A percentile compares a stretch with the other conserved stretches of the same genome.
phyloP scores from a whole-genome alignment of 352 stramenopile genomes.

The Phytophthora pini region DNA sequence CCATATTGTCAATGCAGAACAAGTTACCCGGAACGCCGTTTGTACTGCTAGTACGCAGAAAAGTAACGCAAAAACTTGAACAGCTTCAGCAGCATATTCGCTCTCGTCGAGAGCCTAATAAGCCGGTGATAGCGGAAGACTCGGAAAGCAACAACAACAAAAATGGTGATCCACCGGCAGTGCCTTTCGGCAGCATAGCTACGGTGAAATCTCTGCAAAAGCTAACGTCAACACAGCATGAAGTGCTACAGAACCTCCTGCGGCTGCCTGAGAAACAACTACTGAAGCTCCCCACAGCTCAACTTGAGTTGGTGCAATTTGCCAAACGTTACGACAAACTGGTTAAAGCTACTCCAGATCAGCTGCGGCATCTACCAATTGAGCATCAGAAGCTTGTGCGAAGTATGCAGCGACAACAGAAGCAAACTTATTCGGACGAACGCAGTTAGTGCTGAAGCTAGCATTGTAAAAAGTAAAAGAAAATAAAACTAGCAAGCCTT shows the following conservation, averaged over 20 bases:
- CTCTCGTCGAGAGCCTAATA: slow-evolving; percentile 3
- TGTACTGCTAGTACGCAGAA: slow-evolving; percentile 51
- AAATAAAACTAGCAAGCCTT: background rate
- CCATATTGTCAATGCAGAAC: slow-evolving; percentile 28
- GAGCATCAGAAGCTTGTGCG: slow-evolving; percentile 52
- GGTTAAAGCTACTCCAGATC: slow-evolving; percentile 33
- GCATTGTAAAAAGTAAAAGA: slow-evolving; percentile 18
- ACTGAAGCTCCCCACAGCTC: slow-evolving; percentile 38
- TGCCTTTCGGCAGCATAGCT: background rate
- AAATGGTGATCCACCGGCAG: background rate
- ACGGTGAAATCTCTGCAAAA: slow-evolving; percentile 25
- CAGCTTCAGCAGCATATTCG: slow-evolving; percentile 30
- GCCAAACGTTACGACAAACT: slow-evolving; percentile 62
- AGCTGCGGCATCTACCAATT: slow-evolving; percentile 43
- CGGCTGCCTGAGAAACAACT: slow-evolving; percentile 44
- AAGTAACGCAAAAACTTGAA: slow-evolving; percentile 55
- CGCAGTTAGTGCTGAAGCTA: slow-evolving; percentile 3
- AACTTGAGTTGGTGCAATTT: slow-evolving; percentile 62
- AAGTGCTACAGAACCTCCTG: slow-evolving; percentile 49
- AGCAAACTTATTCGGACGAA: slow-evolving; percentile 13
- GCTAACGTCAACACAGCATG: slow-evolving; percentile 42
- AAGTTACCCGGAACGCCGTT: slow-evolving; percentile 57
- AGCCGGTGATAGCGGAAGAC: background rate
- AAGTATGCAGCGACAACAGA: slow-evolving; percentile 37
- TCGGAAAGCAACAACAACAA: slow-evolving; percentile 14